Conservation (phyloP, 331 rosid genomes). For the Prunus yedoensis region DNA sequence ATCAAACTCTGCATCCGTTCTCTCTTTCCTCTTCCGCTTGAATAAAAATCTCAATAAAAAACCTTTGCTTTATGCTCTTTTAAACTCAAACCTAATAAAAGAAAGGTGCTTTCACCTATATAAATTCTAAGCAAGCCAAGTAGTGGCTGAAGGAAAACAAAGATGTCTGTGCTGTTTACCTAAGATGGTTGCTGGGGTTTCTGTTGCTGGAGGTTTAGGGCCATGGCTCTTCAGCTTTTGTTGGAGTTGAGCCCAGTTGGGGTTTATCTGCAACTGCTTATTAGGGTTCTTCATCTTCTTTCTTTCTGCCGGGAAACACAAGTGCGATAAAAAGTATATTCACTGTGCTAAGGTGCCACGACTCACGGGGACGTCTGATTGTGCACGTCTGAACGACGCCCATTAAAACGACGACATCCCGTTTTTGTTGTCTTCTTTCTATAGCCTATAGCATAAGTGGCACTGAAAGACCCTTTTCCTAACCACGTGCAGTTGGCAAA, state of each 20-base stretch:
- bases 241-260: slow-evolving; percentile 86
- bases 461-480: no score
- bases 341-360: no score
- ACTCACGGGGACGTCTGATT: no score
- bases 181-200: slow-evolving; percentile 41
- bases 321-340: not conserved
- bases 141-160: not conserved
- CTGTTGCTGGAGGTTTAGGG: slow-evolving; percentile 44
- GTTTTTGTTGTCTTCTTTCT: not conserved
- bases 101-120: not conserved
- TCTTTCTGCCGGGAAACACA: not conserved
- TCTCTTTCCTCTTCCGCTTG: slow-evolving; percentile 81
- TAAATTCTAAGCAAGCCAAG: not conserved
- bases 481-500: no score
- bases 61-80: not conserved
- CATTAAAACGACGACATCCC: not conserved
- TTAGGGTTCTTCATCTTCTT: slow-evolving; percentile 32
- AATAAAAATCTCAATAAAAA: slow-evolving; percentile 6
- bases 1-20: slow-evolving; percentile 44
- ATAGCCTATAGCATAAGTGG: no score
- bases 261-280: slow-evolving; percentile 48
- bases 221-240: slow-evolving; percentile 52
- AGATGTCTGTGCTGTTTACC: slow-evolving; percentile 35
- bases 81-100: not conserved
- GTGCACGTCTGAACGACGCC: not conserved